Evolutionary conservation across 495 filamentous ascomycete genomes (phyloP).

Genomic region (Podospora appendiculata): DNA sequence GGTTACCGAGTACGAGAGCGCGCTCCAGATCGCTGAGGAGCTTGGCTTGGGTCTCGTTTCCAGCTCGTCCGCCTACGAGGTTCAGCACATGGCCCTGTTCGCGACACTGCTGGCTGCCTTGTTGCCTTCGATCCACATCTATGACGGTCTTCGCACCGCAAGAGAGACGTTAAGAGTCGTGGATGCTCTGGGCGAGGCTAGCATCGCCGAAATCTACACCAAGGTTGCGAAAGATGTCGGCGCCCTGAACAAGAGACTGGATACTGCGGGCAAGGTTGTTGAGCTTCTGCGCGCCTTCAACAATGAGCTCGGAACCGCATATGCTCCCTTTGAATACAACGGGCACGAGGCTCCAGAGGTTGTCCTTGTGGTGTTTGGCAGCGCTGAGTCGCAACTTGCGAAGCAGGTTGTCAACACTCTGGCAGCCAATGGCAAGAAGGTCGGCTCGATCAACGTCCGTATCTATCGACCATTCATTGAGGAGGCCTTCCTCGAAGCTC

Average conservation of each 20-base stretch:
- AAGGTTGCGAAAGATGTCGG: constrained; percentile 52
- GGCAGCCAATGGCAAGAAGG: constrained; percentile 58
- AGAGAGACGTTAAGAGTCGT: constrained; percentile 80
- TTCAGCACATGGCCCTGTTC: constrained; percentile 92
- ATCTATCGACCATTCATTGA: constrained; percentile 93
- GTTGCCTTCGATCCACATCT: constrained; percentile 81
- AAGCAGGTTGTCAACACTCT: constrained; percentile 72
- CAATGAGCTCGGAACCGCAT: constrained; percentile 85
- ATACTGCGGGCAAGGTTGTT: constrained; percentile 64
- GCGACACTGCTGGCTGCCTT: constrained; percentile 74
- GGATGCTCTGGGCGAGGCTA: constrained; percentile 68
- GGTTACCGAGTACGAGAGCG: constrained; percentile 79
- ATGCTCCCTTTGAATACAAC: constrained; percentile 87
- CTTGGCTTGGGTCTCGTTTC: constrained; percentile 79
- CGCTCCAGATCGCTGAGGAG: constrained; percentile 79
- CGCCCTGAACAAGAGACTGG: constrained; percentile 60
- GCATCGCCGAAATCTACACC: constrained; percentile 64
- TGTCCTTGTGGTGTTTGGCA: constrained; percentile 88
- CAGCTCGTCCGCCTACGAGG: constrained; percentile 78
- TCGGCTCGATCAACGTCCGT: constrained; percentile 85
- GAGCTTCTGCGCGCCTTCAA: constrained; percentile 78
- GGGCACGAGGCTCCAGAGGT: constrained; percentile 71
- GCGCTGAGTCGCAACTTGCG: constrained; percentile 76
- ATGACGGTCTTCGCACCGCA: constrained; percentile 81
- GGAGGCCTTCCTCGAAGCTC: constrained; percentile 74